phyloP scores from a whole-genome alignment of 2,329 filamentous ascomycete species.

The Calonectria pauciramosa region DNA sequence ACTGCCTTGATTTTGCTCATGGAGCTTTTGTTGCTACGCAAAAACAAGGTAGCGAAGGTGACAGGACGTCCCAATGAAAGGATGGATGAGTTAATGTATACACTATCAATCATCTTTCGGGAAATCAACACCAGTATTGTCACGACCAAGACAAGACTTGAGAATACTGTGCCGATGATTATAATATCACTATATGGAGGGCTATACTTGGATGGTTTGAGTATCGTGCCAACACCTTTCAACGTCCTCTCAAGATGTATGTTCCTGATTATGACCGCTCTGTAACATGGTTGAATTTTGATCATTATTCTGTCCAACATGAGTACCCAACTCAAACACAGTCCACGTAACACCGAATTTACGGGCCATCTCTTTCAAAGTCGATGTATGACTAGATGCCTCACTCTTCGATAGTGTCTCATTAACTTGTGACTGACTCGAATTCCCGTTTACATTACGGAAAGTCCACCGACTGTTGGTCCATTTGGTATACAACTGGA shows the following conservation, averaged over 20 bases:
- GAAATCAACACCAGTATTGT: no score
- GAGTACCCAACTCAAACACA: not conserved
- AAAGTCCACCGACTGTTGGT: not conserved
- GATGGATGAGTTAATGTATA: not conserved
- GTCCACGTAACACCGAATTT: not conserved
- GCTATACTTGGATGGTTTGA: no score
- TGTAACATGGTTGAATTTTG: not conserved
- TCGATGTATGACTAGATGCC: not conserved
- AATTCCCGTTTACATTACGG: not conserved
- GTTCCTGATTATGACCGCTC: no score
- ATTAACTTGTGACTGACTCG: not conserved
- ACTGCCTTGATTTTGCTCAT: not conserved
- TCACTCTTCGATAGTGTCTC: not conserved
- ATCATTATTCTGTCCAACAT: not conserved
- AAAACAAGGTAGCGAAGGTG: not conserved
- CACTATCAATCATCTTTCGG: no score
- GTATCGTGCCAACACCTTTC: no score
- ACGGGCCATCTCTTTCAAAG: slow-evolving; percentile 4
- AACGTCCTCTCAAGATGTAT: no score
- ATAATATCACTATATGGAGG: no score
- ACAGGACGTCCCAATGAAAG: not conserved
- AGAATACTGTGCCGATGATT: no score
- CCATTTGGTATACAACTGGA: not conserved
- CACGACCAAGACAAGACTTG: no score
- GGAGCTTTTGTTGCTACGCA: not conserved